phyloP scores from a whole-genome alignment of 176 grass and related monocot genomes.

The Musa troglodytarum region DNA sequence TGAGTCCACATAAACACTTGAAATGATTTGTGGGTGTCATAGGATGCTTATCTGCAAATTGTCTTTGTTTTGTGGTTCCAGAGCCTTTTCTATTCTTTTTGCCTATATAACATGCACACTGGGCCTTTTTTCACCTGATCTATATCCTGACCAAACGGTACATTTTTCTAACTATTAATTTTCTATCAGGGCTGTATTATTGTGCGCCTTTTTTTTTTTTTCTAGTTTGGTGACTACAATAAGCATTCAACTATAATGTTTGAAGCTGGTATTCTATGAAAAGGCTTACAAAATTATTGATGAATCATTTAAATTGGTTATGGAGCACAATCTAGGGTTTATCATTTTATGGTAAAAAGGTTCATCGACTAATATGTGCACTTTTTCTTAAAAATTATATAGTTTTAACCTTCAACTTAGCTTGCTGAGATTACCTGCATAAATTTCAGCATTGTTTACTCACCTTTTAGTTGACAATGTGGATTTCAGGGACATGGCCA shows the following conservation, averaged over 20 bases:
- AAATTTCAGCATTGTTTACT: neutral
- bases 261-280: constrained; percentile 1
- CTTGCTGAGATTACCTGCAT: neutral
- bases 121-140: too few species aligned
- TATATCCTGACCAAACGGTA: too few species aligned
- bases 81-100: too few species aligned
- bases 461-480: neutral
- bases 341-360: neutral
- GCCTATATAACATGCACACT: too few species aligned
- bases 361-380: neutral
- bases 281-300: neutral
- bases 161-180: too few species aligned
- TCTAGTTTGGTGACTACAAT: too few species aligned
- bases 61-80: too few species aligned
- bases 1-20: too few species aligned
- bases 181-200: too few species aligned
- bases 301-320: neutral
- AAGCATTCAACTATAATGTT: neutral
- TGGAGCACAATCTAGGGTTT: too few species aligned
- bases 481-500: constrained; percentile 75
- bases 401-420: neutral
- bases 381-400: neutral
- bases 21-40: too few species aligned
- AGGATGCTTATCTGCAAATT: neutral
- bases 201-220: too few species aligned